These are phyloP conservation scores for Marvania coccoides DNA, from an alignment of 139 green algal species.

Conservation along the genomic window DNA sequence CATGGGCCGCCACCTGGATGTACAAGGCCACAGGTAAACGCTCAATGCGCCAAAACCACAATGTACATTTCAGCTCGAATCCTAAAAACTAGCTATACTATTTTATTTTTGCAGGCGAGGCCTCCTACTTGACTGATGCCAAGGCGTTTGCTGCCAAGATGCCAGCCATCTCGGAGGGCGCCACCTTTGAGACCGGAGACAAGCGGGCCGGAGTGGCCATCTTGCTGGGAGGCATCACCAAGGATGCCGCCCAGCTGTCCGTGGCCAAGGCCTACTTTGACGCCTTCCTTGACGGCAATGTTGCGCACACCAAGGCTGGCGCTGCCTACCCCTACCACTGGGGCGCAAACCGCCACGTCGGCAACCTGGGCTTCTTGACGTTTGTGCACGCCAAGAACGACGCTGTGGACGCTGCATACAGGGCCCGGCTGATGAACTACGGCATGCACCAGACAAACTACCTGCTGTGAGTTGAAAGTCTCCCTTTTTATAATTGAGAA, in stretches of 20 bases:
- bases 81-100: constrained; percentile 1
- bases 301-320: constrained; percentile 18
- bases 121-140: constrained; percentile 4
- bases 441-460: constrained; percentile 14
- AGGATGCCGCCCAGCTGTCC: background rate
- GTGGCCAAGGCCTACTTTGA: constrained; percentile 6
- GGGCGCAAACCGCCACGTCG: constrained; percentile 6
- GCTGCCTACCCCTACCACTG: constrained; percentile 32
- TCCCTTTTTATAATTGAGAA: too few species aligned
- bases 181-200: constrained; percentile 2
- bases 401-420: background rate
- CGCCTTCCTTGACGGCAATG: constrained; percentile 8
- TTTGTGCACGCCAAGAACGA: constrained; percentile 4
- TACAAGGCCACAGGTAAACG: constrained; percentile 18
- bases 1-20: constrained; percentile 25
- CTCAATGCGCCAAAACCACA: background rate
- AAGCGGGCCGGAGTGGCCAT: constrained; percentile 7
- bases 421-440: constrained; percentile 25
- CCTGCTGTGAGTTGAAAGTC: constrained; percentile 9
- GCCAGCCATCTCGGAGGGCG: background rate
- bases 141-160: background rate
- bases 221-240: background rate
- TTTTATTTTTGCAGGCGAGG: background rate
- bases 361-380: constrained; percentile 13
- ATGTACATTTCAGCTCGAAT: background rate